Conservation (phyloP, 73 alveolate species). For the Blepharisma stoltei region DNA sequence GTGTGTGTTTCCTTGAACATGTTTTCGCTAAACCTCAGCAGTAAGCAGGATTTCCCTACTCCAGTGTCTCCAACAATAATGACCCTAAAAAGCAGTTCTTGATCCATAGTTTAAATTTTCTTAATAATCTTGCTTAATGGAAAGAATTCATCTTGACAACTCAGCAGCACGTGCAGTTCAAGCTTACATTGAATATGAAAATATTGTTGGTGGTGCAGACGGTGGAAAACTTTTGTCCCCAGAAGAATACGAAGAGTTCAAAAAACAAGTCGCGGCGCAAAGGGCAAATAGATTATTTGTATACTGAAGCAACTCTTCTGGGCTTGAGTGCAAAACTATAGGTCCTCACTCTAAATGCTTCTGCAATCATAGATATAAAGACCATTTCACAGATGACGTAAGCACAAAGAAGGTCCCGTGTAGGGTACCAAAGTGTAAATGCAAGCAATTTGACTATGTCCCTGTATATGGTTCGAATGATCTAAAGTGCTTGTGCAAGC, state of each 20-base stretch:
- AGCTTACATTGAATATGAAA: conserved; percentile 88
- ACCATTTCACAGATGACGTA: conserved; percentile 81
- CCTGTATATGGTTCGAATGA: conserved; percentile 96
- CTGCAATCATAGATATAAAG: conserved; percentile 96
- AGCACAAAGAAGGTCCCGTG: conserved; percentile 86
- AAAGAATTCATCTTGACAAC: conserved; percentile 64
- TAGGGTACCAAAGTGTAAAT: conserved; percentile 77
- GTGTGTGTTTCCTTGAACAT: conserved; percentile 39
- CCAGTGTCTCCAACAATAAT: conserved; percentile 60
- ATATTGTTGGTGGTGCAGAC: conserved; percentile 93
- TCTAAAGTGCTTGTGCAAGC: conserved; percentile 94
- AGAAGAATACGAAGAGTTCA: conserved; percentile 86
- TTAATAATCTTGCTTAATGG: conserved; percentile 29
- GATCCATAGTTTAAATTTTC: background rate
- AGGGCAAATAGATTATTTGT: conserved; percentile 83
- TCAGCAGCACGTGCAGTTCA: conserved; percentile 82
- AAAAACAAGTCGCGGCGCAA: conserved; percentile 72
- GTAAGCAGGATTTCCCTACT: conserved; percentile 49
- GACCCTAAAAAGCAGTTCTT: conserved; percentile 45
- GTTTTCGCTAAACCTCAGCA: conserved; percentile 45
- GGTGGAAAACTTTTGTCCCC: conserved; percentile 90
- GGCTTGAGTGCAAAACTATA: conserved; percentile 88
- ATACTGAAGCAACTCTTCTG: conserved; percentile 81
- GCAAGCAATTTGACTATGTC: conserved; percentile 83
- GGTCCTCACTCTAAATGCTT: conserved; percentile 96